Conservation (phyloP, 2,329 filamentous ascomycete species). For the Fusarium zealandicum region DNA sequence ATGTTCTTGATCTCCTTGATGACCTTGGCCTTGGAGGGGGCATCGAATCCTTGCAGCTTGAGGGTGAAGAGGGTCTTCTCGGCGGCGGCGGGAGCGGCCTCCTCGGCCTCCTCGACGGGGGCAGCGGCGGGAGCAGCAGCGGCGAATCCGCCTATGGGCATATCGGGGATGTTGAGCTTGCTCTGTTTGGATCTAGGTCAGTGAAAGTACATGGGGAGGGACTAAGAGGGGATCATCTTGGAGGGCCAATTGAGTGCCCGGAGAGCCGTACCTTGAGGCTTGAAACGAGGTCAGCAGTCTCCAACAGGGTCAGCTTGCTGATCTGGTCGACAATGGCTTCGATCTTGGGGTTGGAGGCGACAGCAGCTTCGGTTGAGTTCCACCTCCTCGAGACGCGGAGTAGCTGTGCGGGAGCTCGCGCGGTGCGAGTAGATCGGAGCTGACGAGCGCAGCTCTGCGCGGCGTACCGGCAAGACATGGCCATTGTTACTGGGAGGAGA, state of each 20-base stretch:
- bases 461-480: conserved; percentile 68
- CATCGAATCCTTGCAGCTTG: conserved; percentile 90
- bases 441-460: conserved; percentile 71
- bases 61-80: conserved; percentile 98
- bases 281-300: conserved; percentile 95
- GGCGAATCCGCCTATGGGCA: conserved; percentile 91
- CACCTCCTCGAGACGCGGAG: conserved; percentile 72
- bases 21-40: conserved; percentile 92
- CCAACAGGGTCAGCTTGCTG: conserved; percentile 94
- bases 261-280: conserved; percentile 80
- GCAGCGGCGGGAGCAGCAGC: conserved; percentile 69
- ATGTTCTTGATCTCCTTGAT: conserved; percentile 99
- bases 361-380: conserved; percentile 79
- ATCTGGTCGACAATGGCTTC: conserved; percentile 96
- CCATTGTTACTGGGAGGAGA: conserved; percentile 57
- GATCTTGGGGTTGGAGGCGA: conserved; percentile 84
- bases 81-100: conserved; percentile 84
- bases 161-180: conserved; percentile 96
- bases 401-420: conserved; percentile 58
- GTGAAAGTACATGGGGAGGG: conserved; percentile 23
- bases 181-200: conserved; percentile 60
- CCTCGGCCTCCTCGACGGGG: conserved; percentile 78
- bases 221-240: not conserved
- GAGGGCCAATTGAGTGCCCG: conserved; percentile 19
- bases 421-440: conserved; percentile 58